Evolutionary conservation across 495 filamentous ascomycete species (phyloP).

Genomic region (Penicillium dipodomyicola): DNA sequence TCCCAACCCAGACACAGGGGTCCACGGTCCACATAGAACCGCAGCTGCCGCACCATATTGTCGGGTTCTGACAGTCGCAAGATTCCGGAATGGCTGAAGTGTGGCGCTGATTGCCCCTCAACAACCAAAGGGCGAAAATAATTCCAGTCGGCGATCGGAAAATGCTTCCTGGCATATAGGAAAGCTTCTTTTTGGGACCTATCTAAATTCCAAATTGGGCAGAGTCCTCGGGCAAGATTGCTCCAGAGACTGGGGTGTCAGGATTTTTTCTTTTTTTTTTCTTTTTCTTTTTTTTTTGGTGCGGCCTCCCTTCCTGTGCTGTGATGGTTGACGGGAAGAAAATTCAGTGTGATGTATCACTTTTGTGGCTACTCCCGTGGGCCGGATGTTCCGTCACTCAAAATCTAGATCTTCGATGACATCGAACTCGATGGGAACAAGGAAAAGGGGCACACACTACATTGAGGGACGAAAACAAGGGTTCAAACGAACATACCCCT

Average conservation of each 20-base stretch:
- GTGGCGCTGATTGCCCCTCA: slow-evolving; percentile 1
- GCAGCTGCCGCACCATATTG: slow-evolving; percentile 34
- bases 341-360: slow-evolving; percentile 15
- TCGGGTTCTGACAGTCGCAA: slow-evolving; percentile 35
- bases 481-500: neutral
- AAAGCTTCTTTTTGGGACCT: slow-evolving; percentile 4
- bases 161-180: slow-evolving; percentile 11
- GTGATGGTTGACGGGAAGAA: slow-evolving; percentile 8
- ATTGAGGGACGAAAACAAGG: slow-evolving; percentile 5
- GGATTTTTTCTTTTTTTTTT: neutral
- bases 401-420: slow-evolving; percentile 3
- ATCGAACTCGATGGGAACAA: neutral
- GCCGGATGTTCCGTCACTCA: neutral
- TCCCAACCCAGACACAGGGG: slow-evolving; percentile 6
- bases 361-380: neutral
- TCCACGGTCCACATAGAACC: slow-evolving; percentile 27
- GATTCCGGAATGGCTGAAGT: slow-evolving; percentile 5
- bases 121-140: neutral
- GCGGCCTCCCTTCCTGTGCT: neutral
- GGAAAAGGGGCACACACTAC: neutral
- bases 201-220: neutral
- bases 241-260: neutral
- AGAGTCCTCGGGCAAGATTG: neutral
- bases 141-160: slow-evolving; percentile 5
- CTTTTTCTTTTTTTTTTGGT: neutral